Evolutionary conservation across 2,329 filamentous ascomycete genomes (phyloP), one percentile per base, ranked within the genome.

Genomic region (Colletotrichum graminicola): DNA sequence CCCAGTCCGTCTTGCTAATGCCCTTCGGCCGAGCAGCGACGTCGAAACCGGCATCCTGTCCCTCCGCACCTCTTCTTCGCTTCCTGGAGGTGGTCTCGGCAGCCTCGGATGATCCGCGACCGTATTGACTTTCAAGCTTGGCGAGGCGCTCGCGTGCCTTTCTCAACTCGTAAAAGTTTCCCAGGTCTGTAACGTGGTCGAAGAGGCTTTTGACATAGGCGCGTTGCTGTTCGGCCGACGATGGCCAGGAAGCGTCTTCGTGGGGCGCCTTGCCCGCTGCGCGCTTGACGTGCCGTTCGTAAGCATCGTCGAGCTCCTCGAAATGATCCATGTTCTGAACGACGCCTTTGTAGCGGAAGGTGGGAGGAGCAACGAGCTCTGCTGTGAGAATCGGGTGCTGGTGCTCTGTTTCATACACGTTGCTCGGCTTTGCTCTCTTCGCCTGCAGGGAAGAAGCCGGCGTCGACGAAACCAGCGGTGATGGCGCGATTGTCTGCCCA

Each of bases 1-100:
- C 43, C 60, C 60, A 69, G 12, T 69, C 66, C 1, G 61, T n/a
- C 54, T 65, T 65, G 45, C 36, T 69, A 4, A 69, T 45, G 0
- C 66, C 66, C 34, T 60, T 64, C 0, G 66, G 66, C 8, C 61
- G 34, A 14, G 10, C 47, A 3, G 23, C 6, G 16, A 11, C 18
- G 5, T 32, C 18, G 12, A 2, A 2, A 18, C 7, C 26, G 11
- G 32, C 54, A 6, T 5, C 43, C 11, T 39, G 12, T 11, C 11
- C 41, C 6, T 21, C 12, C 2, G 18, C 4, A 6, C n/a, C 23
- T 16, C 52, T 52, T 1, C 12, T 32, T 5, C 60, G 60, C 54
- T 69, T 60, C 29, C 45, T 47, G 1, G 60, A 45, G 14, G 11
- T 11, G 12, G 12, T 14, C 4, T 23, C 52, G 3, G 39, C 23